Evolutionary conservation across 75 land plant genomes (phyloP), one percentile per base, ranked within the genome.

Genomic region (Adiantum capillusveneris): DNA sequence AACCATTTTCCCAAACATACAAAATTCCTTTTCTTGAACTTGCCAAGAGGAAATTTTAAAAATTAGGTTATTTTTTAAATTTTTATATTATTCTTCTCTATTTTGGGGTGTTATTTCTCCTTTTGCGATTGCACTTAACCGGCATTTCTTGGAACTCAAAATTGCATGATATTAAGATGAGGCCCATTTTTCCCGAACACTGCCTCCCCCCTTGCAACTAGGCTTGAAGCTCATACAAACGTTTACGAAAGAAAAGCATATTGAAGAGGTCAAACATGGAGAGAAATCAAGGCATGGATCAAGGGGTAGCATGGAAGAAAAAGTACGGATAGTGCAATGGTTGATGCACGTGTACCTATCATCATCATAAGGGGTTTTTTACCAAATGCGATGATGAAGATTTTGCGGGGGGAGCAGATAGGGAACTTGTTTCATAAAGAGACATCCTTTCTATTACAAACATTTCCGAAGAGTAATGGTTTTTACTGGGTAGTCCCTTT

Each of bases 301-400:
- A n/a, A 58, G 70, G 25, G 75, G 70, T 16, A 63, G 75, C 5
- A 66, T 72, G 75, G 60, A 42, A 25, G 62, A 71, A 7, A 72
- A 72, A 55, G 75, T 72, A 16, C 29, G 57, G 42, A 70, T 57
- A 41, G 75, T 70, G 12, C 57, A 61, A 59, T 57, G 29, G 75
- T 70, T n/a, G 48, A 51, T 37, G 71, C 75, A 13, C 64, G 69
- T 31, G 60, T 72, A 59, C 75, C 75, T 22, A 70, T 72, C 25
- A 43, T 72, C 28, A 72, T 72, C 50, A 53, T 70, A 37, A 71
- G 74, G 74, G 55, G 55, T 5, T 53, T 53, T 53, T 11, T 26
- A 19, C 25, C 55, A 22, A 14, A 53, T 53, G 25, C 29, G 5
- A 24, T 53, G 29, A 24, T 25, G 28, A 22, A 14, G 28, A 24